Evolutionary conservation across 768 basidiomycete genomes (phyloP).

Genomic region (Hericium rajendrae): DNA sequence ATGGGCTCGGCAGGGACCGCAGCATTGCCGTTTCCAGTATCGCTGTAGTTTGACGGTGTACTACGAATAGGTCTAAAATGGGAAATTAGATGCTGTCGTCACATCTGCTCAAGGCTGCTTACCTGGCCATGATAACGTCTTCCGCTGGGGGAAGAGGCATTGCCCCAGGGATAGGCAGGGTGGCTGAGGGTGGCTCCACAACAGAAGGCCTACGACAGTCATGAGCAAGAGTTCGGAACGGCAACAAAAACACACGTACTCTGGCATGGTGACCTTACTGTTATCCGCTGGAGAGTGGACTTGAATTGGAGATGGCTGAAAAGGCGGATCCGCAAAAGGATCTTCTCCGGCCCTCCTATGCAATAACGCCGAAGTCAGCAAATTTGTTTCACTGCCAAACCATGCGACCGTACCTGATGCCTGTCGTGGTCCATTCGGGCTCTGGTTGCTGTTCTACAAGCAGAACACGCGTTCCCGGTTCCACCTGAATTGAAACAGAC

Average conservation of each 20-base stretch:
- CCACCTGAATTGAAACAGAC: background rate
- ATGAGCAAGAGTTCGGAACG: background rate
- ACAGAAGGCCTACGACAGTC: background rate
- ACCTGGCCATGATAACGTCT: constrained; percentile 7
- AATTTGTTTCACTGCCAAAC: too few species aligned
- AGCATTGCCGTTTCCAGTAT: background rate
- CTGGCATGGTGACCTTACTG: background rate
- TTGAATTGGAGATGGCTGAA: constrained; percentile 3
- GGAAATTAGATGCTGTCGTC: background rate
- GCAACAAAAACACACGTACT: constrained; percentile 1
- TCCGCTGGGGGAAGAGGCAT: constrained; percentile 5
- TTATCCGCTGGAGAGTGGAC: background rate
- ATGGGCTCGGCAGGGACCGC: constrained; percentile 5
- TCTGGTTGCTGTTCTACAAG: constrained; percentile 1
- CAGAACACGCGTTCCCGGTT: background rate
- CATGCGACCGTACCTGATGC: too few species aligned
- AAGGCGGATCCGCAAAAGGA: constrained; percentile 1
- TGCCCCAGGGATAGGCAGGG: background rate
- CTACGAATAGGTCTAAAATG: constrained; percentile 10
- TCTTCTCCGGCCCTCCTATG: background rate
- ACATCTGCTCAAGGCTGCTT: background rate
- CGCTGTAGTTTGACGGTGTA: constrained; percentile 4
- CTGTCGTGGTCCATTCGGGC: too few species aligned
- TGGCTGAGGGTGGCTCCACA: background rate
- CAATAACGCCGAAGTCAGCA: too few species aligned